Evolutionary conservation across 352 stramenopile genomes (phyloP).

Genomic region (Blastocystis sp.): DNA sequence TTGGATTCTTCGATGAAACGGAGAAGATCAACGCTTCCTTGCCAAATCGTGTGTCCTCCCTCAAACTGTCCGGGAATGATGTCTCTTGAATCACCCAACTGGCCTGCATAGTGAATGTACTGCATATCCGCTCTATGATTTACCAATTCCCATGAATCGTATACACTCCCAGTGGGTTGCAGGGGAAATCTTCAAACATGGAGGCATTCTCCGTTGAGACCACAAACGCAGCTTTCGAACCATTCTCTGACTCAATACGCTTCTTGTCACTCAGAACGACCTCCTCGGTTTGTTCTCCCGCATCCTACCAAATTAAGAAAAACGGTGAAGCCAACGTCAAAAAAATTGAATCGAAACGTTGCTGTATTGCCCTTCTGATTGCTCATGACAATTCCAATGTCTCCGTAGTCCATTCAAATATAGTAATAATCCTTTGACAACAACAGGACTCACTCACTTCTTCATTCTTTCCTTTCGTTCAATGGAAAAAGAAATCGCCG

Average conservation of each 20-base stretch:
- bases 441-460: too few relatives aligned
- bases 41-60: conserved; percentile 36
- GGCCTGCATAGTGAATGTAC: conserved; percentile 42
- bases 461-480: too few relatives aligned
- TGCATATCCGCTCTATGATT: background rate
- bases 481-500: conserved; percentile 31
- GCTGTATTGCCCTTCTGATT: conserved; percentile 23
- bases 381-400: too few relatives aligned
- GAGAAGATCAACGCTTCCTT: conserved; percentile 33
- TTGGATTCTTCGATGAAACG: conserved; percentile 4
- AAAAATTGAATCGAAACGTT: conserved; percentile 53
- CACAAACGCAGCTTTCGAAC: background rate
- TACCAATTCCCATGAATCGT: background rate
- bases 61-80: conserved; percentile 54
- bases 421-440: too few relatives aligned
- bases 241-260: background rate
- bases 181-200: conserved; percentile 47
- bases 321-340: background rate
- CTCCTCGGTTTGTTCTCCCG: background rate
- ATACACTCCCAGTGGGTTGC: conserved; percentile 22
- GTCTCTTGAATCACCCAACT: background rate
- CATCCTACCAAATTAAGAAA: background rate
- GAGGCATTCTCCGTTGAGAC: conserved; percentile 9
- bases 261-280: conserved; percentile 14
- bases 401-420: too few relatives aligned